phyloP scores from a whole-genome alignment of 345 rosid species.

The Hypericum androsaemum region DNA sequence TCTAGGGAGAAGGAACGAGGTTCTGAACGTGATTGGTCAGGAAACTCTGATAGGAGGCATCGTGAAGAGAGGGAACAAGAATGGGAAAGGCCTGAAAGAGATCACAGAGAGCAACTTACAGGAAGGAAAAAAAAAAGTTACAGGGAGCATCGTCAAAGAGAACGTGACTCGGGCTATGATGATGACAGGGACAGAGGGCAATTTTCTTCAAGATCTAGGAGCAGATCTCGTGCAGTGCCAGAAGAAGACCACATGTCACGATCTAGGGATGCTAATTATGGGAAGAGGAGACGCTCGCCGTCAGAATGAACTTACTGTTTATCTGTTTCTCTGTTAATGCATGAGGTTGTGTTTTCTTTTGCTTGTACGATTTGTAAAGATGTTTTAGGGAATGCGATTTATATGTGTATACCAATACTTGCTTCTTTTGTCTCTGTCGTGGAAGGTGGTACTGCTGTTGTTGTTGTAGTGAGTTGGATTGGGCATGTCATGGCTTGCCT shows the following conservation, averaged over 20 bases:
- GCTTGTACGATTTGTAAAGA: no score
- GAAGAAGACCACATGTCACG: constrained; percentile 63
- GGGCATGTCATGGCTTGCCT: no score
- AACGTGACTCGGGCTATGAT: constrained; percentile 53
- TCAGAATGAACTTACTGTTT: constrained; percentile 27
- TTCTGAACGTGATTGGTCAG: constrained; percentile 69
- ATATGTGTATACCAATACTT: no score
- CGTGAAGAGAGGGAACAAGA: constrained; percentile 44
- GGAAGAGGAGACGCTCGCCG: constrained; percentile 57
- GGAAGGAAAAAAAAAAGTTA: constrained; percentile 57
- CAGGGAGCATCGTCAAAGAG: constrained; percentile 56
- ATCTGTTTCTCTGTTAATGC: no score
- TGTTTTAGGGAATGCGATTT: no score
- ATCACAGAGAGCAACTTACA: constrained; percentile 42
- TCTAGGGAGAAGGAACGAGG: constrained; percentile 50
- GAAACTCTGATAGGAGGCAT: constrained; percentile 53
- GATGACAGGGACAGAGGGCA: constrained; percentile 66
- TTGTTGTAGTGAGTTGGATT: no score
- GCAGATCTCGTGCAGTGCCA: constrained; percentile 52
- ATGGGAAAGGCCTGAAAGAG: constrained; percentile 50
- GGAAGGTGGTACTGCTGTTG: no score
- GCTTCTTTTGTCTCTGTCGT: no score
- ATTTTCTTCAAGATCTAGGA: constrained; percentile 53
- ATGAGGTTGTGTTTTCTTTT: no score
- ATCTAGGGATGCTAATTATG: constrained; percentile 66